phyloP scores from a whole-genome alignment of 2,329 filamentous ascomycete species.

The Penicillium janthinellum region DNA sequence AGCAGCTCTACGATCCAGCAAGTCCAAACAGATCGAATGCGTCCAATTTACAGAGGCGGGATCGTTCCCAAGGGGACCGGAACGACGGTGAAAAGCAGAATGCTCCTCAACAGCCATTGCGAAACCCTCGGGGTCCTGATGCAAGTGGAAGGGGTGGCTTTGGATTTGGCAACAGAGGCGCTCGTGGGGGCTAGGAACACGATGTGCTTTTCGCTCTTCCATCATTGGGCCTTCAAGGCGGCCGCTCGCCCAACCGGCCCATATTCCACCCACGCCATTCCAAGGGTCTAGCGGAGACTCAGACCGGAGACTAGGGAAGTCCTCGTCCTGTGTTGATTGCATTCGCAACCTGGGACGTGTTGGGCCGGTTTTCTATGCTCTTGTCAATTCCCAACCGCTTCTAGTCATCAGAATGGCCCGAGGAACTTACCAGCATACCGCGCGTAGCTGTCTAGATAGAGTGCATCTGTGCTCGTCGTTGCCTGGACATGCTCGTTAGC shows the following conservation, averaged over 20 bases:
- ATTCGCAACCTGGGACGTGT: constrained; percentile 60
- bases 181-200: constrained; percentile 38
- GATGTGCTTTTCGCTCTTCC: constrained; percentile 1
- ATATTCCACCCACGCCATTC: neutral
- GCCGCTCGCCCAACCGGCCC: neutral
- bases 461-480: constrained; percentile 66
- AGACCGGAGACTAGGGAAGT: constrained; percentile 45
- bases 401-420: neutral
- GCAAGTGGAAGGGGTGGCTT: constrained; percentile 75
- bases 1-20: constrained; percentile 79
- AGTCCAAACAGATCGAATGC: constrained; percentile 67
- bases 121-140: constrained; percentile 77
- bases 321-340: constrained; percentile 61
- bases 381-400: constrained; percentile 8
- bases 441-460: constrained; percentile 70
- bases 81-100: constrained; percentile 37
- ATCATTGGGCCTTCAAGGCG: neutral
- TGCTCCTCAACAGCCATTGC: constrained; percentile 61
- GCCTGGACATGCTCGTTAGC: constrained; percentile 62
- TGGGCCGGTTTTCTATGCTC: constrained; percentile 58
- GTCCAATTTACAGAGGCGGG: constrained; percentile 48
- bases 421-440: constrained; percentile 57
- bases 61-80: constrained; percentile 43
- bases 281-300: neutral
- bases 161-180: constrained; percentile 70